Percentiles rank a stretch among this genome's conserved stretches.
phyloP scores from a whole-genome alignment of 495 filamentous ascomycete species.

The Terfezia claveryi region DNA sequence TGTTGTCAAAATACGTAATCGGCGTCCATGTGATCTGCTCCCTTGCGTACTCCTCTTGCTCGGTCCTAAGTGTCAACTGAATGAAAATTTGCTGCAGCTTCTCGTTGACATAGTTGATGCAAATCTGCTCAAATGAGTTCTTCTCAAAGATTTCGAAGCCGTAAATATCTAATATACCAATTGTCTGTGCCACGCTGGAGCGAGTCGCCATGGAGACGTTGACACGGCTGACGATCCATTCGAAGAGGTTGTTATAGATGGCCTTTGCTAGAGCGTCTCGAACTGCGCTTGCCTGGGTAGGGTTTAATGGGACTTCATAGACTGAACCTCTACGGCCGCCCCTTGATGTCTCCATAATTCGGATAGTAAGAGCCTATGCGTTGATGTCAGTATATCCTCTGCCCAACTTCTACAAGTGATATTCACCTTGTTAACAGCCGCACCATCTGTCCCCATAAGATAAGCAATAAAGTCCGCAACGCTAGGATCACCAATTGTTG shows the following conservation, averaged over 20 bases:
- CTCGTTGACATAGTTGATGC: conserved; percentile 99
- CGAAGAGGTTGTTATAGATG: conserved; percentile 94
- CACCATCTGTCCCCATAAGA: conserved; percentile 66
- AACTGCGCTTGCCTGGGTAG: conserved; percentile 73
- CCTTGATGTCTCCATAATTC: conserved; percentile 71
- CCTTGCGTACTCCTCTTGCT: conserved; percentile 92
- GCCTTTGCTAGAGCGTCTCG: conserved; percentile 84
- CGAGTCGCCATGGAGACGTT: conserved; percentile 73
- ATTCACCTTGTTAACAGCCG: conserved; percentile 43
- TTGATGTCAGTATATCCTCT: too few relatives aligned
- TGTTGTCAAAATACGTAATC: conserved; percentile 99
- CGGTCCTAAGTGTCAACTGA: conserved; percentile 84
- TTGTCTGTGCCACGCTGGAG: conserved; percentile 51
- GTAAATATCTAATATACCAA: conserved; percentile 98
- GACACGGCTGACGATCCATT: conserved; percentile 92
- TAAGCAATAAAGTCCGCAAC: conserved; percentile 89
- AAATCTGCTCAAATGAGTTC: conserved; percentile 98
- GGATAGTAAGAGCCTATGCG: conserved; percentile 48
- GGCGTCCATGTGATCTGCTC: conserved; percentile 98
- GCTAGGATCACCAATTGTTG: conserved; percentile 61
- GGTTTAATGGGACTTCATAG: conserved; percentile 84
- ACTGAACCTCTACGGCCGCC: conserved; percentile 59
- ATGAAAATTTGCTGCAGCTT: conserved; percentile 99
- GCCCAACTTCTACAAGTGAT: neutral
- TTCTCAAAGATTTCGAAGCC: conserved; percentile 99